Conservation (phyloP, 2,329 filamentous ascomycete genomes). For the Dactylellina sp. region DNA sequence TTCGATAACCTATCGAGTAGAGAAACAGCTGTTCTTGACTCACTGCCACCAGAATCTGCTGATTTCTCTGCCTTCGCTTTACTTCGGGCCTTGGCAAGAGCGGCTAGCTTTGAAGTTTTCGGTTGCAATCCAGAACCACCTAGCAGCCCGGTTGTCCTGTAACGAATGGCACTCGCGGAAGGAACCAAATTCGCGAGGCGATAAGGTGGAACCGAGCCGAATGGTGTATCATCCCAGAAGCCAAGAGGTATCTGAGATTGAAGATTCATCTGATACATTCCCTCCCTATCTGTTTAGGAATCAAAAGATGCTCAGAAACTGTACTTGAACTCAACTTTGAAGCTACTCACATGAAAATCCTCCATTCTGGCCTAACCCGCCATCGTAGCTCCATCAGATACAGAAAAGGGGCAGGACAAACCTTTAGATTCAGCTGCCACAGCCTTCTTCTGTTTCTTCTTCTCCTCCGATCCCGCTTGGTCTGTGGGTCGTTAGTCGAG, state of each 20-base stretch:
- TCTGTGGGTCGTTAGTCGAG: conserved; percentile 16
- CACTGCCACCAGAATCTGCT: conserved; percentile 12
- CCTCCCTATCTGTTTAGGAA: conserved; percentile 51
- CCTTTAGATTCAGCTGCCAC: conserved; percentile 41
- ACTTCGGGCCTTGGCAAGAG: conserved; percentile 84
- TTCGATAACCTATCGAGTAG: conserved; percentile 58
- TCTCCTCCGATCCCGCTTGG: conserved; percentile 46
- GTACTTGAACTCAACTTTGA: conserved; percentile 28
- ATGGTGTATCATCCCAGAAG: conserved; percentile 87
- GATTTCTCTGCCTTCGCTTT: conserved; percentile 74
- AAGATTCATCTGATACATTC: conserved; percentile 49
- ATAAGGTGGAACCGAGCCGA: conserved; percentile 78
- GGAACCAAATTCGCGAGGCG: conserved; percentile 74
- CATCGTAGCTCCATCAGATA: conserved; percentile 1
- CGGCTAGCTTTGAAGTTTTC: conserved; percentile 90
- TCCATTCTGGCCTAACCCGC: conserved; percentile 1
- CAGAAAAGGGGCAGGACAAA: conserved; percentile 31
- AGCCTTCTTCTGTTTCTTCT: conserved; percentile 58
- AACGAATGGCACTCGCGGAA: conserved; percentile 70
- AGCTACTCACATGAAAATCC: conserved; percentile 52
- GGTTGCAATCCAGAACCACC: conserved; percentile 76
- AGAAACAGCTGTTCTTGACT: conserved; percentile 60
- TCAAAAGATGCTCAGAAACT: conserved; percentile 56
- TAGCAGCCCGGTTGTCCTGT: conserved; percentile 71
- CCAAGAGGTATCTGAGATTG: conserved; percentile 62